Evolutionary conservation across 768 basidiomycete species (phyloP).

Genomic region (Termitomyces sp.): DNA sequence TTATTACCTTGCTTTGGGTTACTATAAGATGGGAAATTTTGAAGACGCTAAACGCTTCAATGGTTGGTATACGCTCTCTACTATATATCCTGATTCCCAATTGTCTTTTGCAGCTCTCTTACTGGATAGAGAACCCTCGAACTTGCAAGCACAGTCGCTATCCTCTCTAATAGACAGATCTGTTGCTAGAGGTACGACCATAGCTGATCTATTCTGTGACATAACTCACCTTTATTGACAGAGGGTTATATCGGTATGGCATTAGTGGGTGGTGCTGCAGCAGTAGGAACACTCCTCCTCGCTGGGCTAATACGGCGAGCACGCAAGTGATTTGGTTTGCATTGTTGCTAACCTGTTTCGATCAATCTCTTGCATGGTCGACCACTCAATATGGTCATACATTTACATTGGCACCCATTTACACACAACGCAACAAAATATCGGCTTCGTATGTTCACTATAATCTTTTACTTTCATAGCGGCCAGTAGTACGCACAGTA

Average conservation of each 20-base stretch:
- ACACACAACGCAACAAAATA: neutral
- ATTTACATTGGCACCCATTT: neutral
- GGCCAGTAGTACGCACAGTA: slow-evolving; percentile 3
- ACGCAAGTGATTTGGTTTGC: slow-evolving; percentile 37
- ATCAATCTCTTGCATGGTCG: neutral
- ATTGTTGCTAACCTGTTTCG: neutral
- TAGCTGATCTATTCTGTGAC: neutral
- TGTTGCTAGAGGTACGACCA: slow-evolving; percentile 65
- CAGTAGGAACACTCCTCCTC: slow-evolving; percentile 70
- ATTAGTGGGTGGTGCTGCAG: slow-evolving; percentile 85
- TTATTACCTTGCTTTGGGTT: slow-evolving; percentile 93
- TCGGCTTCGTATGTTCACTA: slow-evolving; percentile 7
- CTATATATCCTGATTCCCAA: neutral
- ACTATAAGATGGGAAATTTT: slow-evolving; percentile 96
- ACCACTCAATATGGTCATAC: neutral
- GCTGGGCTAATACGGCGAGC: slow-evolving; percentile 86
- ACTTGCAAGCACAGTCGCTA: slow-evolving; percentile 89
- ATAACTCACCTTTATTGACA: slow-evolving; percentile 23
- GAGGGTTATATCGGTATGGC: slow-evolving; percentile 99
- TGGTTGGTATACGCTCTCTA: slow-evolving; percentile 46
- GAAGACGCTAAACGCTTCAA: slow-evolving; percentile 92
- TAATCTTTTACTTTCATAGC: neutral
- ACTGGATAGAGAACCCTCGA: slow-evolving; percentile 87
- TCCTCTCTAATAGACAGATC: slow-evolving; percentile 81
- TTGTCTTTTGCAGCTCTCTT: slow-evolving; percentile 55